A percentile compares a stretch with the other conserved stretches of the same genome.
Conservation (phyloP, 805 yeast genomes). For the Suhomyces sp. region DNA sequence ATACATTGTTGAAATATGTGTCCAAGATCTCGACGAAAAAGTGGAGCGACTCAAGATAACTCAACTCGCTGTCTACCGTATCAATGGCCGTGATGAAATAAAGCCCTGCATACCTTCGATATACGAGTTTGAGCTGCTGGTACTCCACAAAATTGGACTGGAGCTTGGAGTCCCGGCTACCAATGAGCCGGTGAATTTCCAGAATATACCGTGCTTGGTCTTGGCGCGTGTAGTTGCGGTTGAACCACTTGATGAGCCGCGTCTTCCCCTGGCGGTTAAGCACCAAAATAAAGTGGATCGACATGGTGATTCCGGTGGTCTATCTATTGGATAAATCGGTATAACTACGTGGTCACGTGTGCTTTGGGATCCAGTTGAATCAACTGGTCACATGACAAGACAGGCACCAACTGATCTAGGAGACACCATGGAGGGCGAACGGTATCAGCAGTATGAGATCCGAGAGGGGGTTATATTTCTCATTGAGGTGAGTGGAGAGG, state of each 20-base stretch:
- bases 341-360: neutral
- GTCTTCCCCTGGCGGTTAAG: constrained; percentile 94
- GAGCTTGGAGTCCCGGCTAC: constrained; percentile 78
- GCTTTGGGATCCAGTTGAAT: too few relatives aligned
- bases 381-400: neutral
- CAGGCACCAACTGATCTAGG: neutral
- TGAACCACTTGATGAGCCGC: constrained; percentile 78
- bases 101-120: constrained; percentile 87
- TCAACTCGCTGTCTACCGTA: constrained; percentile 74
- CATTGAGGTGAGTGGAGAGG: constrained; percentile 54
- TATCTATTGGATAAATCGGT: neutral
- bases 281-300: constrained; percentile 74
- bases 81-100: constrained; percentile 85
- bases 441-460: constrained; percentile 39
- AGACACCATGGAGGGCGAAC: neutral
- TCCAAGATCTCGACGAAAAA: constrained; percentile 86
- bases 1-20: constrained; percentile 81
- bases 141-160: constrained; percentile 79
- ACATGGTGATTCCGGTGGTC: constrained; percentile 43
- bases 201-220: constrained; percentile 41
- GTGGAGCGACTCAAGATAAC: constrained; percentile 80
- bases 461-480: constrained; percentile 65
- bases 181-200: constrained; percentile 75
- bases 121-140: constrained; percentile 61
- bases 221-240: constrained; percentile 25